Base-by-base conservation (phyloP, 1,284 basidiomycete species). In the Trichosporon ovoides region DNA sequence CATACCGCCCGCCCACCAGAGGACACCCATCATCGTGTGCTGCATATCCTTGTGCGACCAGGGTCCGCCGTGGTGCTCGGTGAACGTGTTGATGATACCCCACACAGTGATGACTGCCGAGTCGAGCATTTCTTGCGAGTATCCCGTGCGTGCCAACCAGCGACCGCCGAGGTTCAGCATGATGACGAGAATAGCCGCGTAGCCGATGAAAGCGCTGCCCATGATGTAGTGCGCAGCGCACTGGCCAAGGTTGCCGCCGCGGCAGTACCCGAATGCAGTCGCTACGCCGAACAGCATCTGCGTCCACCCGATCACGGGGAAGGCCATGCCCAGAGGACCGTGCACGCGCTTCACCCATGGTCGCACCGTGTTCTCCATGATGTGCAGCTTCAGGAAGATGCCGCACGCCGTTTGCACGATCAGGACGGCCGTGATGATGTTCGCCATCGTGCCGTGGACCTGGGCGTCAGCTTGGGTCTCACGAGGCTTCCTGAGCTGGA, bases 31-130 rank as follows among this genome's bases (percentile, higher is more conserved):
- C 75, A 78, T 87, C 84, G 91, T 94, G 74, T 96, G 91, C 70
- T 96, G 92, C 87, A 95, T 88, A 72, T 96, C 75, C 61, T 95
- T 94, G 63, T 87, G 87, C 10, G 89, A 89, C 91, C 91, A 93
- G 7, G 71, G 75, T 18, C 81, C 80, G 20, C 90, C 90, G 57
- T 84, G 87, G 70, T 92, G 90, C 71, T 95, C 91, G 1, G 93
- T 96, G 71, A 97, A 96, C 0, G 93, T 94, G 68, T 97, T 97
- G 58, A 97, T 87, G 53, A 80, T 79, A 6, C 81, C 76, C 92
- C 91, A 95, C 33, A 87, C 77, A 76, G 86, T 87, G 62, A 96
- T 95, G 16, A 95, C 85, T 81, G 85, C 87, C 13, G 86, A 89
- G 76, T 96, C 93, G 81, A 91, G 87, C 84, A 86, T 93, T 70